Conservation (phyloP, 129 eudicot species). For the Pulicaria dysenterica region DNA sequence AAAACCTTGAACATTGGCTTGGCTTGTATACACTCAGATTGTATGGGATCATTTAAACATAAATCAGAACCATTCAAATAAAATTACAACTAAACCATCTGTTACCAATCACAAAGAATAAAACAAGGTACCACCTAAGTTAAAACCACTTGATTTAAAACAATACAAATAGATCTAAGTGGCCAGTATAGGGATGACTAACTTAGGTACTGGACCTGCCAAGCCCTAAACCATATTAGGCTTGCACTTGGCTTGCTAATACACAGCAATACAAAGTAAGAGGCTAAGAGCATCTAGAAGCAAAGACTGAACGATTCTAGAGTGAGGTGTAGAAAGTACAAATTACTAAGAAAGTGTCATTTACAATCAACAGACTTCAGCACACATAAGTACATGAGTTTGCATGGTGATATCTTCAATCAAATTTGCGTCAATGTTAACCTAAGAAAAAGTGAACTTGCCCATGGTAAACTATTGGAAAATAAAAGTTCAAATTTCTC, state of each 20-base stretch:
- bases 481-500: neutral
- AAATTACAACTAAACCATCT: neutral
- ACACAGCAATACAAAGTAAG: neutral
- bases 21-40: slow-evolving; percentile 9
- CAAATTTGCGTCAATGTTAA: neutral
- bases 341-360: neutral
- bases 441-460: neutral
- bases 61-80: slow-evolving; percentile 7
- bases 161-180: neutral
- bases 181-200: neutral
- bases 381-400: neutral
- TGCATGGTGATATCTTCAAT: neutral
- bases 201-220: slow-evolving; percentile 19
- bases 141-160: neutral
- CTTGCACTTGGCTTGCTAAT: slow-evolving; percentile 12
- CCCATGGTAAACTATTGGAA: neutral
- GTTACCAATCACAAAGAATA: neutral
- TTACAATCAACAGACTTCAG: neutral
- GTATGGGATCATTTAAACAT: slow-evolving; percentile 8
- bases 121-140: neutral
- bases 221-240: slow-evolving; percentile 23
- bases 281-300: neutral
- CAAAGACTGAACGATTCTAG: neutral
- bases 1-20: slow-evolving; percentile 11
- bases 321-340: neutral